Base-by-base conservation (phyloP, 129 eudicot species). In the Calendula officinalis region DNA sequence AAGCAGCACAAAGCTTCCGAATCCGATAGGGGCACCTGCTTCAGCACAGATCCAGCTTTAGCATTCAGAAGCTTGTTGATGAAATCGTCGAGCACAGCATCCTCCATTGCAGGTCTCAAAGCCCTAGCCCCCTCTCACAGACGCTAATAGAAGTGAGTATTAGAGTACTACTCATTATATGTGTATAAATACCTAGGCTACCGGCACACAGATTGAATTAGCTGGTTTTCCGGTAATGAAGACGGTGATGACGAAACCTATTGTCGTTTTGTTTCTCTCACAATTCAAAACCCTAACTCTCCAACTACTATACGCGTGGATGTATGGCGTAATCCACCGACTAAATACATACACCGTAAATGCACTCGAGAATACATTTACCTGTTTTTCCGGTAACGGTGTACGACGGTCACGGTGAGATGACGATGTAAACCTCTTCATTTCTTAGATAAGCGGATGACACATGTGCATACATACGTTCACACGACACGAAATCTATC, bases 1-100 rank as follows among this genome's bases (percentile, higher is more conserved):
- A 62, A 27, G 81, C 68, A 11, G 64, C 39, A 67, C 90, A 83
- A 4, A 83, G 83, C 66, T 69, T 81, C 37, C 71, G 44, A 55
- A 65, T 80, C 85, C 7, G 74, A 57, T 3, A 83, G 61, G 48
- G 58, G 62, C 22, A 74, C 80, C 63, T 72, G 82, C 66, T 76
- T 83, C 39, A 74, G 74, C 55, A 73, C 80, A 41, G 70, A 45
- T 54, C 82, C 85, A 13, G 22, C 61, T 67, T 79, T 83, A 5
- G 80, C 70, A 13, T 73, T 82, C n/a, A 83, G 15, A 7, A 79
- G 71, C 54, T 81, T 60, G 50, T 67, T 47, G 4, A 83, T 80
- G 6, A 83, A 69, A 33, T 76, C 64, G 27, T 83, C 80, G 3
- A 83, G 44, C 67, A 69, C 48, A 13, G 68, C 72, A n/a, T 76